phyloP scores from a whole-genome alignment of 352 stramenopile genomes.

The Phytophthora citrophthora region DNA sequence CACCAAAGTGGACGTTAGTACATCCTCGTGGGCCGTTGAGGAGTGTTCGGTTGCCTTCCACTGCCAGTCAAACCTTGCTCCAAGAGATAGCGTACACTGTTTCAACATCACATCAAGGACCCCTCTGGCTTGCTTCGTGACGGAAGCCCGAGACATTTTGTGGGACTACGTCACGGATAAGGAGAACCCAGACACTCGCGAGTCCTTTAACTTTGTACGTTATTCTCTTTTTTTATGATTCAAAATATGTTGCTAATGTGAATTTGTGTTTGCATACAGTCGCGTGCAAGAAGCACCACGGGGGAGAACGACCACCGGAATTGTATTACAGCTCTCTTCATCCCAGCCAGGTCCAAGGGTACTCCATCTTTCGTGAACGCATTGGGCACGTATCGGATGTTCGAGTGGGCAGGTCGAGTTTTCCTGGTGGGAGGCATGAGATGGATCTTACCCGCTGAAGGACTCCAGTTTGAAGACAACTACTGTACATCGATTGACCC shows the following conservation, averaged over 20 bases:
- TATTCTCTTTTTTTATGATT: too few relatives aligned
- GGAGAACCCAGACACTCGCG: too few relatives aligned
- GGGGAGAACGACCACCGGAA: not conserved
- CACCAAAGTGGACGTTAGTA: not conserved
- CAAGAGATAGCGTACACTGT: too few relatives aligned
- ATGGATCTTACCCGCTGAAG: not conserved
- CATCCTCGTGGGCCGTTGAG: too few relatives aligned
- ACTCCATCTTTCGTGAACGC: not conserved
- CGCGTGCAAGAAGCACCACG: not conserved
- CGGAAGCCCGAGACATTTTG: too few relatives aligned
- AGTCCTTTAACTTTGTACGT: too few relatives aligned
- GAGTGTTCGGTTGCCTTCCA: too few relatives aligned
- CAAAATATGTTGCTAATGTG: not conserved
- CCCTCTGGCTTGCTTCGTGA: too few relatives aligned
- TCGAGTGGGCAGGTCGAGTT: not conserved
- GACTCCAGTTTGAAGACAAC: not conserved
- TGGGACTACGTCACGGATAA: too few relatives aligned
- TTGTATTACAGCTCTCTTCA: not conserved
- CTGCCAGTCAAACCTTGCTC: too few relatives aligned
- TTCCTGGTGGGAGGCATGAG: not conserved
- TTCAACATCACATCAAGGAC: too few relatives aligned
- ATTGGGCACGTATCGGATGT: not conserved
- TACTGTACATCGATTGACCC: not conserved
- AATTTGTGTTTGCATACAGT: not conserved
- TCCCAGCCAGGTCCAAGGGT: not conserved